Percentiles rank a stretch among this genome's conserved stretches.
Conservation (phyloP, 1,139 yeast genomes). For the Meyerozyma elateridarum region DNA sequence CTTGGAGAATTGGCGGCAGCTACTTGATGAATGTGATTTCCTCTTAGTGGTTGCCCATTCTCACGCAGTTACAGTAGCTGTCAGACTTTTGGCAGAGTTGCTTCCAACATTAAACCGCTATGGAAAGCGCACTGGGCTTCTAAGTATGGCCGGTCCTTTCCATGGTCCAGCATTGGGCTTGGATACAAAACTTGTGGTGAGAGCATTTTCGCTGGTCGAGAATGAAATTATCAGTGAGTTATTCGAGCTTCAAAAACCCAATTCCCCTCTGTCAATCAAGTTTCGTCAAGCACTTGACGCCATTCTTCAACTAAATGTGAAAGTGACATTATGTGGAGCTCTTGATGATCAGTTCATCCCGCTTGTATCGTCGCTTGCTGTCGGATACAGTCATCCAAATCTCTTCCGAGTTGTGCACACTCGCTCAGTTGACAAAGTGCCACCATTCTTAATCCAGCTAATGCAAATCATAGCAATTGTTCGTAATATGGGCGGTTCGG, state of each 20-base stretch:
- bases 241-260: constrained; percentile 41
- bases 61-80: constrained; percentile 42
- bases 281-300: constrained; percentile 28
- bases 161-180: constrained; percentile 42
- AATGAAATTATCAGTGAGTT: constrained; percentile 46
- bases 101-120: constrained; percentile 14
- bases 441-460: constrained; percentile 27
- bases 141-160: constrained; percentile 43
- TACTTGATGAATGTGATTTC: constrained; percentile 36
- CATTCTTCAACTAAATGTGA: constrained; percentile 39
- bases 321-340: constrained; percentile 46
- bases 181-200: constrained; percentile 42
- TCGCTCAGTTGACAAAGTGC: constrained; percentile 22
- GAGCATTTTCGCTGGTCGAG: constrained; percentile 43
- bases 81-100: constrained; percentile 36
- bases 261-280: constrained; percentile 26
- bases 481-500: constrained; percentile 35
- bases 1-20: constrained; percentile 40
- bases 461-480: constrained; percentile 30
- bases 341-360: constrained; percentile 44
- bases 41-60: constrained; percentile 42
- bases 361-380: constrained; percentile 40
- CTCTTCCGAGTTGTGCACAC: constrained; percentile 40
- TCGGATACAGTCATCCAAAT: constrained; percentile 48
- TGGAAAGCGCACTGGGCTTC: constrained; percentile 31